A percentile compares a stretch with the other conserved stretches of the same genome.
Evolutionary conservation across 2,329 filamentous ascomycete species (phyloP).

Genomic region (Gyromitra esculenta): DNA sequence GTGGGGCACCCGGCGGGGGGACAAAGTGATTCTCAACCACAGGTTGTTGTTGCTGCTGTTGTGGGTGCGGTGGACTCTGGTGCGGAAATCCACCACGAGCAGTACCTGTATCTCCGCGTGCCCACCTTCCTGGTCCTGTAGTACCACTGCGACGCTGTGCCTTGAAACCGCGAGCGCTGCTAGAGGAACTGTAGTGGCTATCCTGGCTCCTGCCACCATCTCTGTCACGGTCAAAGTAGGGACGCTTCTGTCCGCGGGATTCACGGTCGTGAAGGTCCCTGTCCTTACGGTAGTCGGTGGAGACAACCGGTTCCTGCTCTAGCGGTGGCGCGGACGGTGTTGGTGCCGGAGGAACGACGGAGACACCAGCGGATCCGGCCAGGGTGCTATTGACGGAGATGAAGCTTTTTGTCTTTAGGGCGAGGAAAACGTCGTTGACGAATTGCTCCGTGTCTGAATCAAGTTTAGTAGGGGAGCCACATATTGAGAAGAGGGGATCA

Average conservation of each 20-base stretch:
- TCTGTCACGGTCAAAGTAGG: slow-evolving; percentile 66
- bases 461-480: slow-evolving; percentile 13
- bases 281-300: slow-evolving; percentile 53
- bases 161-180: slow-evolving; percentile 66
- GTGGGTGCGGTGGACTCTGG: slow-evolving; percentile 30
- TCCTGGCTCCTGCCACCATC: slow-evolving; percentile 56
- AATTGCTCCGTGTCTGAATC: slow-evolving; percentile 69
- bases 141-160: slow-evolving; percentile 68
- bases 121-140: slow-evolving; percentile 60
- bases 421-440: slow-evolving; percentile 75
- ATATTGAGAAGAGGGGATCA: not conserved
- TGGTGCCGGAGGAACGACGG: slow-evolving; percentile 64
- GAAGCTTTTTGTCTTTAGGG: slow-evolving; percentile 71
- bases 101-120: slow-evolving; percentile 58
- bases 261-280: slow-evolving; percentile 39
- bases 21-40: slow-evolving; percentile 38
- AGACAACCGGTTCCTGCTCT: slow-evolving; percentile 46
- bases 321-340: slow-evolving; percentile 62
- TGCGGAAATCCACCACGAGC: slow-evolving; percentile 31
- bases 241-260: slow-evolving; percentile 64
- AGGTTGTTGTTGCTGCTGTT: slow-evolving; percentile 26
- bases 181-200: slow-evolving; percentile 37
- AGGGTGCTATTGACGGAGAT: slow-evolving; percentile 62
- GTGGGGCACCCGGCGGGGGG: slow-evolving; percentile 37
- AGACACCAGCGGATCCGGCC: slow-evolving; percentile 47